These are phyloP conservation scores for Striga hermonthica DNA, from an alignment of 305 asterid species.

Conservation along the genomic window DNA sequence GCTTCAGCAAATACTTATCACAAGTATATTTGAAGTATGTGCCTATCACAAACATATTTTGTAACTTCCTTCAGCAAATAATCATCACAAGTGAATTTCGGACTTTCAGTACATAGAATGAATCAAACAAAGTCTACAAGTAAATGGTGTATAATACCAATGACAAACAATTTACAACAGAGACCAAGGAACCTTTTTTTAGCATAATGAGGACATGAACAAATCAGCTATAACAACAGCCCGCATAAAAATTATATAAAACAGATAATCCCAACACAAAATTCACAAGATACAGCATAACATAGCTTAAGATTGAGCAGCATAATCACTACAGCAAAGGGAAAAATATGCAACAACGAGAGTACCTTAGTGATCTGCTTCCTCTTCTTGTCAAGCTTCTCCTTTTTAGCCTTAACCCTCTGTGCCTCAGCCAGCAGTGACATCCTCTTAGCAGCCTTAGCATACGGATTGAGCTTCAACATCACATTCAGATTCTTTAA, in stretches of 20 bases:
- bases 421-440: constrained; percentile 1
- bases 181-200: too few relatives aligned
- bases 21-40: too few relatives aligned
- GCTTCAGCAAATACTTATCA: too few relatives aligned
- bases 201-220: too few relatives aligned
- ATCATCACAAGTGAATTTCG: too few relatives aligned
- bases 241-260: neutral
- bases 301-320: neutral
- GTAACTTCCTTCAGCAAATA: too few relatives aligned
- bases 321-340: neutral
- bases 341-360: neutral
- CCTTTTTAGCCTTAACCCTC: neutral
- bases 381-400: constrained; percentile 3
- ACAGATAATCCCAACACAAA: constrained; percentile 39
- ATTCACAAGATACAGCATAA: neutral
- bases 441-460: constrained; percentile 1
- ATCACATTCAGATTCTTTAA: constrained; percentile 8
- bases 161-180: too few relatives aligned
- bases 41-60: too few relatives aligned
- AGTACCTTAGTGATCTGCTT: neutral
- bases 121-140: too few relatives aligned
- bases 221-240: too few relatives aligned
- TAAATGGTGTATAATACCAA: too few relatives aligned
- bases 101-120: too few relatives aligned
- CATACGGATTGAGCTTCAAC: constrained; percentile 6